Conservation (phyloP, 129 eudicot genomes). For the Erigeron canadensis region DNA sequence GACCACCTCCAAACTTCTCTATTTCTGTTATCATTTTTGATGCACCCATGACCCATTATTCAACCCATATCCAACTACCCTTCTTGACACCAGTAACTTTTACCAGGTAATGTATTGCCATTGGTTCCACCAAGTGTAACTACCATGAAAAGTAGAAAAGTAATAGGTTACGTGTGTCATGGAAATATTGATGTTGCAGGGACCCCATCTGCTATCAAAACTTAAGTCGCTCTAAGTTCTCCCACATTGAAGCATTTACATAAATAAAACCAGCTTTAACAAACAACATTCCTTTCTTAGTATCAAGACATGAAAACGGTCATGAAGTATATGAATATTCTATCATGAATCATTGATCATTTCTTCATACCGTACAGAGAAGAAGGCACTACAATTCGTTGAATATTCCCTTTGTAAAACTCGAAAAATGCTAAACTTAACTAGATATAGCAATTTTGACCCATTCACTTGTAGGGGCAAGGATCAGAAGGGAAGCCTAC, state of each 20-base stretch:
- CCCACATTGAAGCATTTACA: background rate
- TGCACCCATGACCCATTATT: background rate
- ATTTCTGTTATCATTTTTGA: background rate
- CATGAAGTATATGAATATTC: background rate
- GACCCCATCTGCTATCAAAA: background rate
- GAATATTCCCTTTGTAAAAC: conserved; percentile 3
- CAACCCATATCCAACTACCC: background rate
- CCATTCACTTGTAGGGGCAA: background rate
- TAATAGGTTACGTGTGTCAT: background rate
- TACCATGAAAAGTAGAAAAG: background rate
- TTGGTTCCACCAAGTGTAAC: background rate
- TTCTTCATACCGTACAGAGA: background rate
- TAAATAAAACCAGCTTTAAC: background rate
- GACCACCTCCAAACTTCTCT: background rate
- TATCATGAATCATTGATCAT: background rate
- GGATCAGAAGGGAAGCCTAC: background rate
- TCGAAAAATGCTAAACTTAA: background rate
- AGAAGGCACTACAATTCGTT: background rate
- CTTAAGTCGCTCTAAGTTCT: background rate
- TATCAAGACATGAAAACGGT: background rate
- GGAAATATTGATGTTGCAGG: background rate
- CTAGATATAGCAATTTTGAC: too few relatives aligned
- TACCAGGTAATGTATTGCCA: background rate
- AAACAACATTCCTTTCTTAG: background rate
- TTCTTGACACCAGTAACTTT: background rate